Evolutionary conservation across 495 filamentous ascomycete species (phyloP).

Genomic region (Penicillium verhagenii): DNA sequence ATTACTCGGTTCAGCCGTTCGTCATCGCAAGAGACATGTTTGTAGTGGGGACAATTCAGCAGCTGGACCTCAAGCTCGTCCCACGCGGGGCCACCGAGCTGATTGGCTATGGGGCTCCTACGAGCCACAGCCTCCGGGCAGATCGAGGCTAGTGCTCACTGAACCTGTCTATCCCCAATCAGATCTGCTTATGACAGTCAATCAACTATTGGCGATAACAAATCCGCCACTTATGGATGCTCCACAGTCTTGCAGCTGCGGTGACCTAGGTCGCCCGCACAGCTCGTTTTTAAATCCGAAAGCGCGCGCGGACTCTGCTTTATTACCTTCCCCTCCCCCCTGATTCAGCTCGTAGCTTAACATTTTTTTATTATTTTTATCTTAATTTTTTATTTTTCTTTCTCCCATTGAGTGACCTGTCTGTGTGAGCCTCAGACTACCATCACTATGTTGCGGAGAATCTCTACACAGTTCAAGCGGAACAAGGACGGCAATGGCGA

Average conservation of each 20-base stretch:
- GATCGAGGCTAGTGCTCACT: slow-evolving; percentile 21
- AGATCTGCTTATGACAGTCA: slow-evolving; percentile 18
- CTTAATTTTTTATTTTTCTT: too few relatives aligned
- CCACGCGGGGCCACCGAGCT: slow-evolving; percentile 20
- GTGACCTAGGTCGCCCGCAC: slow-evolving; percentile 21
- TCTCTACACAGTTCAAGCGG: slow-evolving; percentile 53
- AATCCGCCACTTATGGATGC: slow-evolving; percentile 26
- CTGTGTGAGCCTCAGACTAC: slow-evolving; percentile 14
- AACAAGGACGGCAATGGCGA: slow-evolving; percentile 46
- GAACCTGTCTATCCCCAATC: slow-evolving; percentile 15
- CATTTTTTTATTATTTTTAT: slow-evolving; percentile 10
- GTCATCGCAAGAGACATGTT: slow-evolving; percentile 8
- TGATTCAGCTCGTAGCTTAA: slow-evolving; percentile 18
- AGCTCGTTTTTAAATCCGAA: slow-evolving; percentile 30
- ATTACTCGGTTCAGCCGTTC: slow-evolving; percentile 20
- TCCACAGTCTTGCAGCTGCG: slow-evolving; percentile 31
- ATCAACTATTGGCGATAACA: slow-evolving; percentile 36
- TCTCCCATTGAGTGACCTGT: slow-evolving; percentile 11
- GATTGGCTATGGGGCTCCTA: slow-evolving; percentile 10
- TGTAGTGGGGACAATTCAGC: slow-evolving; percentile 7
- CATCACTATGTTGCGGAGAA: slow-evolving; percentile 48
- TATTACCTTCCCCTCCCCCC: slow-evolving; percentile 9
- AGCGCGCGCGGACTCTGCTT: slow-evolving; percentile 4
- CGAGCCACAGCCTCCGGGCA: slow-evolving; percentile 12
- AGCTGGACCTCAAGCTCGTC: slow-evolving; percentile 20